Evolutionary conservation across 179 eudicot genomes (phyloP), one percentile per base, ranked within the genome.

Genomic region (Kewa caespitosa): DNA sequence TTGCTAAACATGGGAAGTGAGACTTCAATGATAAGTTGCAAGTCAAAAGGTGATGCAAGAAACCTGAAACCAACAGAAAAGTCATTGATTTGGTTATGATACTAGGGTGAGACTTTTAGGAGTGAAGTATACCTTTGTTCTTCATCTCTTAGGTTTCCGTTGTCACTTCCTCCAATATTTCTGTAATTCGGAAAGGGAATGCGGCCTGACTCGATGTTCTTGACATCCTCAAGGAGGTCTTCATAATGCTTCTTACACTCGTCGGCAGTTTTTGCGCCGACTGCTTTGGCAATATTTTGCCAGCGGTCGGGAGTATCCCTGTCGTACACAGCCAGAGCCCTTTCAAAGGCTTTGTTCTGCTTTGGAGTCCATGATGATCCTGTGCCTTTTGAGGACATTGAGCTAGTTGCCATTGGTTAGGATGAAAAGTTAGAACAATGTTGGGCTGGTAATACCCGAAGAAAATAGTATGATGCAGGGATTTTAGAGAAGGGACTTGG

Each of bases 321-420:
- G 85, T 95, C 97, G 28, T 76, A 91, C 33, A 75, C 79, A 25
- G 98, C 98, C 36, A 94, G 78, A 23, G 98, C 98, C 70, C 94
- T 89, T 80, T 92, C 97, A 15, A 92, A 95, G 64, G 87, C 91
- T 86, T 95, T 93, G 91, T 95, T 93, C 74, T 95, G 93, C 85
- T 86, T 89, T 1, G 76, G 55, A 11, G 97, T 89, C 99, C 99
- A 95, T 12, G 87, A 42, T 30, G 84, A 52, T 39, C 71, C 79
- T 15, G 76, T 42, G 18, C 72, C 70, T 8, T 67, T 80, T 27
- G 80, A 14, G 38, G 78, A 76, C 78, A 79, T 80, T 75, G 85
- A 78, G 79, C 80, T 61, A 31, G 87, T 79, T 55, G 85, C 81
- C 84, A 82, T 82, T 57, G 61, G 32, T 34, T 15, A 31, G 20